Percentiles rank a stretch among this genome's conserved stretches.
phyloP scores from a whole-genome alignment of 768 basidiomycete genomes.

The Guyanaporus albipodus region DNA sequence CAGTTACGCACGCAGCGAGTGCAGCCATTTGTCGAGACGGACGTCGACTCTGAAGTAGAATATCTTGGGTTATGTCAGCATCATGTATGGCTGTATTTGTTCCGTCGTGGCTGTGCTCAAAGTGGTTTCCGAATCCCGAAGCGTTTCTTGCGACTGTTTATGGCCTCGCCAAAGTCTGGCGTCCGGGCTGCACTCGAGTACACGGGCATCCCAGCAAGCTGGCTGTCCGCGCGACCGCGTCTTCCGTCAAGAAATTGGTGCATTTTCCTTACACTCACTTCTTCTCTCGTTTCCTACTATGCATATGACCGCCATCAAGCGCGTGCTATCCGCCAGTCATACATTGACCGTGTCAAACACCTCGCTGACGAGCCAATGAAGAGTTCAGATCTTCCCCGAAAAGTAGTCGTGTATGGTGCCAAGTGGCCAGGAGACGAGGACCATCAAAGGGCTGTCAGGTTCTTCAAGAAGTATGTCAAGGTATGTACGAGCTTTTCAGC shows the following conservation, averaged over 20 bases:
- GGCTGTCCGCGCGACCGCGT: slow-evolving; percentile 80
- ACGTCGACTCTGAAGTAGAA: slow-evolving; percentile 2
- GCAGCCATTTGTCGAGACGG: slow-evolving; percentile 49
- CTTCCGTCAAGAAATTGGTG: slow-evolving; percentile 93
- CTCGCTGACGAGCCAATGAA: slow-evolving; percentile 67
- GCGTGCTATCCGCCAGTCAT: slow-evolving; percentile 69
- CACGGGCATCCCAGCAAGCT: slow-evolving; percentile 67
- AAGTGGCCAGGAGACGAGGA: slow-evolving; percentile 97
- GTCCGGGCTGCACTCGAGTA: slow-evolving; percentile 59
- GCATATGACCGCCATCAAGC: slow-evolving; percentile 85
- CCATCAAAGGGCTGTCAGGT: slow-evolving; percentile 73
- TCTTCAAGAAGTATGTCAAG: slow-evolving; percentile 98
- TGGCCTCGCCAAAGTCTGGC: slow-evolving; percentile 43
- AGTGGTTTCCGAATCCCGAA: slow-evolving; percentile 22
- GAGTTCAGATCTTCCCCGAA: slow-evolving; percentile 64
- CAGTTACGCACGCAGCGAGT: slow-evolving; percentile 65
- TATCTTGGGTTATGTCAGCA: slow-evolving; percentile 18
- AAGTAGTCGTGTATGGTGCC: slow-evolving; percentile 80
- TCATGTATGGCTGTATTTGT: slow-evolving; percentile 22
- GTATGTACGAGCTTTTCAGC: slow-evolving; percentile 43
- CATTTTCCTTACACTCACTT: slow-evolving; percentile 81
- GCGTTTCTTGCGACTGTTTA: background rate
- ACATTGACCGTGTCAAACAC: slow-evolving; percentile 74
- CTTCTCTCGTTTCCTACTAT: slow-evolving; percentile 67
- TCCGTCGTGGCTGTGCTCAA: slow-evolving; percentile 19